phyloP scores from a whole-genome alignment of 1,139 yeast genomes.

The Dujonia santamariae region DNA sequence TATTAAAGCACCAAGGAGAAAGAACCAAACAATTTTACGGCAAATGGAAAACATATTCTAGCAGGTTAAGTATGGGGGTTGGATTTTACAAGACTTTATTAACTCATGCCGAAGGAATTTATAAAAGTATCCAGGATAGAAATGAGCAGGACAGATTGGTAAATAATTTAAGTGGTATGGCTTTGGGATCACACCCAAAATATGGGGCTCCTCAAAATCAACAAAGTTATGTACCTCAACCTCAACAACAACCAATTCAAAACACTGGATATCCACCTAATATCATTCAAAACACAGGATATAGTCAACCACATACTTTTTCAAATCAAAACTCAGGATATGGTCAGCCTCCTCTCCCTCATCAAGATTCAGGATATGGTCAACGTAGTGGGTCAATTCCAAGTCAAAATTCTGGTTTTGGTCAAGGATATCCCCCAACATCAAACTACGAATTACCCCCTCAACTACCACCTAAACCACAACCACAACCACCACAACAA shows the following conservation, averaged over 20 bases:
- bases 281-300: conserved; percentile 3
- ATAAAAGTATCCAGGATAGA: conserved; percentile 21
- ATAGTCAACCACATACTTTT: background rate
- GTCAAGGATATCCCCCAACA: conserved; percentile 14
- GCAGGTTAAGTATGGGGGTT: conserved; percentile 60
- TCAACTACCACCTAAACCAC: conserved; percentile 10
- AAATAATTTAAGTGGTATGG: conserved; percentile 6
- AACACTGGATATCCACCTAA: background rate
- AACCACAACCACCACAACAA: conserved; percentile 7
- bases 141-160: conserved; percentile 2
- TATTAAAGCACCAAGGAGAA: conserved; percentile 25
- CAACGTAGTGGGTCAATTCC: background rate
- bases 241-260: background rate
- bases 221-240: conserved; percentile 1
- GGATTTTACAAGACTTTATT: conserved; percentile 60
- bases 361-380: background rate
- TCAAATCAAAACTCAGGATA: background rate
- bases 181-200: conserved; percentile 4
- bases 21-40: conserved; percentile 50
- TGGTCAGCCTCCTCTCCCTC: conserved; percentile 1
- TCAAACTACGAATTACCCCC: conserved; percentile 8
- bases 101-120: conserved; percentile 38
- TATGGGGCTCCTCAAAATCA: conserved; percentile 5
- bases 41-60: conserved; percentile 56
- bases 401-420: background rate